Evolutionary conservation across 768 basidiomycete species (phyloP).

Genomic region (Auricularia cornea): DNA sequence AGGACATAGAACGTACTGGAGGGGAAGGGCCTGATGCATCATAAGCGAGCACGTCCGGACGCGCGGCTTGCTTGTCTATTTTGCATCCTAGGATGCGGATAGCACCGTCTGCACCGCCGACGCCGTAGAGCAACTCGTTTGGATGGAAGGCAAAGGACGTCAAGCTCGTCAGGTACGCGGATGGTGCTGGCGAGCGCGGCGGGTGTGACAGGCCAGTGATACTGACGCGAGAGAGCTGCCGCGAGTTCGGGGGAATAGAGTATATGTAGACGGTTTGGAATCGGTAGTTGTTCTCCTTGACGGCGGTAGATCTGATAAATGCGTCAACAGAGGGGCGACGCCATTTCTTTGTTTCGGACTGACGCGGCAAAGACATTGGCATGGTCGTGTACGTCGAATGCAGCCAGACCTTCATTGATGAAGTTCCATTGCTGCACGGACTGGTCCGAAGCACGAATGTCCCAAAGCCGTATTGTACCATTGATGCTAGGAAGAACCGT

Average conservation of each 20-base stretch:
- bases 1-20: not conserved
- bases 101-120: slow-evolving; percentile 64
- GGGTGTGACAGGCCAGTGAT: slow-evolving; percentile 45
- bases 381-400: slow-evolving; percentile 80
- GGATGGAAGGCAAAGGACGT: slow-evolving; percentile 76
- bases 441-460: slow-evolving; percentile 57
- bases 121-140: slow-evolving; percentile 72
- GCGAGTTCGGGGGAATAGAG: slow-evolving; percentile 36
- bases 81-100: slow-evolving; percentile 13
- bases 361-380: slow-evolving; percentile 81
- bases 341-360: too few species aligned
- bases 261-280: slow-evolving; percentile 57
- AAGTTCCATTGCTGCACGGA: slow-evolving; percentile 56
- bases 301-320: slow-evolving; percentile 35
- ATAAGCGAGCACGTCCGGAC: not conserved
- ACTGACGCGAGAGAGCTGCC: slow-evolving; percentile 36
- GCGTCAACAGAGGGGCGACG: not conserved
- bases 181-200: slow-evolving; percentile 44
- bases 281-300: slow-evolving; percentile 53
- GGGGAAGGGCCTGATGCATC: not conserved
- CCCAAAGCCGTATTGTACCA: slow-evolving; percentile 89
- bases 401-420: slow-evolving; percentile 64
- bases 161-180: slow-evolving; percentile 50
- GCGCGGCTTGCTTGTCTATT: not conserved
- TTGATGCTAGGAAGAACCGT: slow-evolving; percentile 48